Evolutionary conservation across 129 eudicot genomes (phyloP).

Genomic region (Centaurea solstitialis): DNA sequence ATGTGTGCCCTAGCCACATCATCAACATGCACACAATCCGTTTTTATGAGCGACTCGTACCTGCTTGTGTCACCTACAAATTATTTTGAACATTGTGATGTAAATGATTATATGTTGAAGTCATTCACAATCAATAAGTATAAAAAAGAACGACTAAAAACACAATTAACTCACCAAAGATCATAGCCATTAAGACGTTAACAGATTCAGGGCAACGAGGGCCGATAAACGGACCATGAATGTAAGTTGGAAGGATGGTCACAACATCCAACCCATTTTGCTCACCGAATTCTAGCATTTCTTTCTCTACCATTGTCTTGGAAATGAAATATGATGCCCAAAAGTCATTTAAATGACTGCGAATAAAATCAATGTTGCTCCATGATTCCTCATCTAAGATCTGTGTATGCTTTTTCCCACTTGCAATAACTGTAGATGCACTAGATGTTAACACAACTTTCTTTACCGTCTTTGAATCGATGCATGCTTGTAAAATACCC

Average conservation of each 20-base stretch:
- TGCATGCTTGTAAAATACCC: slow-evolving; percentile 48
- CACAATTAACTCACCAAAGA: slow-evolving; percentile 37
- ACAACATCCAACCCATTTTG: slow-evolving; percentile 52
- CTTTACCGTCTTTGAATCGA: slow-evolving; percentile 50
- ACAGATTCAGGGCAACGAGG: slow-evolving; percentile 44
- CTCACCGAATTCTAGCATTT: slow-evolving; percentile 47
- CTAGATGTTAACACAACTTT: slow-evolving; percentile 57
- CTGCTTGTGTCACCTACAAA: slow-evolving; percentile 32
- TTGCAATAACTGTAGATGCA: slow-evolving; percentile 19
- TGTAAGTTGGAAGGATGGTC: slow-evolving; percentile 40
- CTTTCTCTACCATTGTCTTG: slow-evolving; percentile 49
- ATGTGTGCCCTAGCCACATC: slow-evolving; percentile 62
- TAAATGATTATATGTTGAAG: not conserved
- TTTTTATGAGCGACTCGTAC: not conserved
- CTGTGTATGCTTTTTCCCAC: not conserved
- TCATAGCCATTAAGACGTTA: slow-evolving; percentile 37
- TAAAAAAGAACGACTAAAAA: not conserved
- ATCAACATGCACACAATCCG: slow-evolving; percentile 50
- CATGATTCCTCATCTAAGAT: slow-evolving; percentile 44
- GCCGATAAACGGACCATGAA: slow-evolving; percentile 55
- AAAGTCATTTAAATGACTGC: not conserved
- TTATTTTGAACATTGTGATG: not conserved
- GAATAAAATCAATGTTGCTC: slow-evolving; percentile 42
- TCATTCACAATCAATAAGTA: not conserved
- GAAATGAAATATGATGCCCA: slow-evolving; percentile 32